These are phyloP conservation scores for Evansstolkia leycettana DNA, from an alignment of 495 filamentous ascomycete genomes.

Conservation along the genomic window DNA sequence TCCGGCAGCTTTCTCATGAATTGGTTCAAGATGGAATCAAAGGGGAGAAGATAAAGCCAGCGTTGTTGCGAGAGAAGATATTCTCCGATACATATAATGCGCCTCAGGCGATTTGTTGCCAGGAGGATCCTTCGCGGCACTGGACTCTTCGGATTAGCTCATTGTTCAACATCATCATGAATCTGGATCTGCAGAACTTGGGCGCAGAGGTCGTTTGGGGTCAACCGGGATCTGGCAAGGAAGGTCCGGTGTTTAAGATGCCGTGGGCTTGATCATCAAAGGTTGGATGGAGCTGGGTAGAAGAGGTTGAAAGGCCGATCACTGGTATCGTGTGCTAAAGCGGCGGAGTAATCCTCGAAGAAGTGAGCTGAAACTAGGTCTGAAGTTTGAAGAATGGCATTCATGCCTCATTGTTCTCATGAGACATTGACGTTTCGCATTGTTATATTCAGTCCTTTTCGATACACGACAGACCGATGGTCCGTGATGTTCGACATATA, in stretches of 20 bases:
- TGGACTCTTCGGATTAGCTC: constrained; percentile 10
- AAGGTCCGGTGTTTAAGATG: constrained; percentile 17
- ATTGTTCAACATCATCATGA: constrained; percentile 30
- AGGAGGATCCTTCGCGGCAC: constrained; percentile 11
- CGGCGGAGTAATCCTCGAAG: too few species aligned
- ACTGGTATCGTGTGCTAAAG: too few species aligned
- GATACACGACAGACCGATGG: too few species aligned
- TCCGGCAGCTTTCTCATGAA: constrained; percentile 24
- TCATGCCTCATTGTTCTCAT: too few species aligned
- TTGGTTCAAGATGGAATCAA: constrained; percentile 10
- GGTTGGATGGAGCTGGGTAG: too few species aligned
- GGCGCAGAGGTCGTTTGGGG: constrained; percentile 24
- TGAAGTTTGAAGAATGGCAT: too few species aligned
- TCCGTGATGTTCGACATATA: too few species aligned
- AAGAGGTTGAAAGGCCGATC: too few species aligned
- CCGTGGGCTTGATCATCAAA: constrained; percentile 11
- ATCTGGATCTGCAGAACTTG: constrained; percentile 11
- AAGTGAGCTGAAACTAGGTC: too few species aligned
- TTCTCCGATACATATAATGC: constrained; percentile 25
- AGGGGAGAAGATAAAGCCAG: constrained; percentile 10
- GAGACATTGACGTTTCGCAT: too few species aligned
- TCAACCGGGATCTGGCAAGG: constrained; percentile 16
- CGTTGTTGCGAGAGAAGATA: constrained; percentile 14
- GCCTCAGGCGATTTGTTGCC: constrained; percentile 22
- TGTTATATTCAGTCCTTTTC: too few species aligned